Conservation (phyloP, 2,329 filamentous ascomycete species). For the Meredithiella fracta region DNA sequence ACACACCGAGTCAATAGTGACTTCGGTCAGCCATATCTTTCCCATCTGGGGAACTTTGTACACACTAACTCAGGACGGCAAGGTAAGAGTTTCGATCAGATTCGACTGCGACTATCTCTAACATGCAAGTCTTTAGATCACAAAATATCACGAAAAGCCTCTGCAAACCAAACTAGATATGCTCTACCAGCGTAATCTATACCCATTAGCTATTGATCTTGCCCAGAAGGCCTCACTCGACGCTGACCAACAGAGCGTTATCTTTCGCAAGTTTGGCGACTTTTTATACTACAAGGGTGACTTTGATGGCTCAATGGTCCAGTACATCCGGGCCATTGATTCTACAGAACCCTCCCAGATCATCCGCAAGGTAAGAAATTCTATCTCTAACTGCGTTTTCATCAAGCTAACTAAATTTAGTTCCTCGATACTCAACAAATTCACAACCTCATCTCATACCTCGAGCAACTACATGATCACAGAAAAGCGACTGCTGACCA, state of each 20-base stretch:
- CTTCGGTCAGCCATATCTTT: constrained; percentile 64
- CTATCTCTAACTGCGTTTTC: neutral
- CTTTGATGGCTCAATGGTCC: constrained; percentile 97
- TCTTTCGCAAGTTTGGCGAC: constrained; percentile 87
- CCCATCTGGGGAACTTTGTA: constrained; percentile 85
- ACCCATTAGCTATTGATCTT: constrained; percentile 76
- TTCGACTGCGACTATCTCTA: too few species aligned
- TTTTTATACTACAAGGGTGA: constrained; percentile 88
- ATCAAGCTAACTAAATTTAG: constrained; percentile 26
- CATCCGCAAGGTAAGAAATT: constrained; percentile 56
- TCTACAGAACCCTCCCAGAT: constrained; percentile 93
- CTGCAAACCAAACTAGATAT: constrained; percentile 85
- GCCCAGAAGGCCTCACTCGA: constrained; percentile 80
- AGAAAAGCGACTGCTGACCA: constrained; percentile 88
- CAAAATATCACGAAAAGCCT: constrained; percentile 77
- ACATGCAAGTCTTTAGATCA: constrained; percentile 37
- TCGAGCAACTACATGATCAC: constrained; percentile 91
- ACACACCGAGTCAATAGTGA: constrained; percentile 70
- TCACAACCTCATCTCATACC: constrained; percentile 90
- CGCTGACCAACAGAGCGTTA: constrained; percentile 66
- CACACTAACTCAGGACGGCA: constrained; percentile 79
- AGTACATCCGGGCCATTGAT: constrained; percentile 91
- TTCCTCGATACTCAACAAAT: constrained; percentile 95
- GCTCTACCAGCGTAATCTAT: constrained; percentile 85
- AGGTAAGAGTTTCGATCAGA: constrained; percentile 34